These are phyloP conservation scores for Barnettozyma hawaiiensis DNA, from an alignment of 1,139 yeast species.

Conservation along the genomic window DNA sequence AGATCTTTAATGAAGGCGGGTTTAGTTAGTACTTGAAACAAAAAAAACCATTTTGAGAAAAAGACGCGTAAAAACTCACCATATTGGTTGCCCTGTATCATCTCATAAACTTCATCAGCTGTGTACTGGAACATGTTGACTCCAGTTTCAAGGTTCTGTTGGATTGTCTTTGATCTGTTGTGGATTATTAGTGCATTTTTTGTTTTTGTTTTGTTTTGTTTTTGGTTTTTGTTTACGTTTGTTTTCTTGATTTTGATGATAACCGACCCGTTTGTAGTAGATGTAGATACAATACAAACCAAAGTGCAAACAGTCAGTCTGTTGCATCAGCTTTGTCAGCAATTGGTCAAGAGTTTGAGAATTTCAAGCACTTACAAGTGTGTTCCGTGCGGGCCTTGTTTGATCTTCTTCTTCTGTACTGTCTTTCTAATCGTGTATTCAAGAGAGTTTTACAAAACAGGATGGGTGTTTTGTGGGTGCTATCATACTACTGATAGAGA, in stretches of 20 bases:
- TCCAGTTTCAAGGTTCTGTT: neutral
- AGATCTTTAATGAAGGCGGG: slow-evolving; percentile 13
- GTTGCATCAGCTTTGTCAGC: too few relatives aligned
- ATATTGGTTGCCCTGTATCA: slow-evolving; percentile 10
- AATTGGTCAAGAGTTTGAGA: too few relatives aligned
- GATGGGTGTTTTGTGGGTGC: slow-evolving; percentile 15
- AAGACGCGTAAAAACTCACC: slow-evolving; percentile 11
- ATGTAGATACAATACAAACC: too few relatives aligned
- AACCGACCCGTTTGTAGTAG: too few relatives aligned
- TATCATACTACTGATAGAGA: slow-evolving; percentile 19
- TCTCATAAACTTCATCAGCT: slow-evolving; percentile 14
- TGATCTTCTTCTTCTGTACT: neutral
- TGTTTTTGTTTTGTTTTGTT: neutral
- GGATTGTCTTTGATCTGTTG: neutral
- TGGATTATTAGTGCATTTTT: neutral
- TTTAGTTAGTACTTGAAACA: slow-evolving; percentile 9
- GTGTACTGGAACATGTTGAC: slow-evolving; percentile 16
- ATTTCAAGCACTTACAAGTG: too few relatives aligned
- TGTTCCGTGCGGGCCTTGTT: neutral
- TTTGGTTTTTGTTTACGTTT: neutral
- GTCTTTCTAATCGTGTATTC: neutral
- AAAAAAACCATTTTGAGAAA: too few relatives aligned
- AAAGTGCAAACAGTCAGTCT: too few relatives aligned
- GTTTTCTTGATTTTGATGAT: too few relatives aligned
- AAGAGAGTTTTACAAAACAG: neutral